phyloP scores from a whole-genome alignment of 108 stramenopile species.

The Tribonema minus region DNA sequence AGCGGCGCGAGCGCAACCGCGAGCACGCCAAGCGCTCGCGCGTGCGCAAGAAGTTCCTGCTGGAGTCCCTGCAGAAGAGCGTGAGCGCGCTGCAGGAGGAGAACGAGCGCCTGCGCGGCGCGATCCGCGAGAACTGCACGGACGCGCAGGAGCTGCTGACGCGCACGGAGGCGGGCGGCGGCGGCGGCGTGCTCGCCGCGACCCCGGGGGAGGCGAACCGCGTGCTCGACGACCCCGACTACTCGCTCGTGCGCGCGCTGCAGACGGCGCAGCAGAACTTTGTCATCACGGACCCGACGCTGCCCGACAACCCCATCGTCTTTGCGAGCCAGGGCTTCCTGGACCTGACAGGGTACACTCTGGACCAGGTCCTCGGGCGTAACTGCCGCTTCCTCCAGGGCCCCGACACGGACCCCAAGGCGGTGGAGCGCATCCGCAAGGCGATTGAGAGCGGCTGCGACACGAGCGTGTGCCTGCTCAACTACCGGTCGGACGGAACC shows the following conservation, averaged over 20 bases:
- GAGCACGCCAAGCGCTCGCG: slow-evolving; percentile 94
- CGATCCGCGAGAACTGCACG: slow-evolving; percentile 37
- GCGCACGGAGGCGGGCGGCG: slow-evolving; percentile 18
- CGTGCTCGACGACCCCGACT: slow-evolving; percentile 91
- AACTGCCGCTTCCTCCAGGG: slow-evolving; percentile 98
- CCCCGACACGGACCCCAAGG: slow-evolving; percentile 92
- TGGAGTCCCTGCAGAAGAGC: slow-evolving; percentile 88
- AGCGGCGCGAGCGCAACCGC: slow-evolving; percentile 74
- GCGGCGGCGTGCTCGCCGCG: slow-evolving; percentile 14
- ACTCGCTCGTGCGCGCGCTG: slow-evolving; percentile 91
- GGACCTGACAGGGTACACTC: slow-evolving; percentile 54
- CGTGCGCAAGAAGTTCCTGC: slow-evolving; percentile 92
- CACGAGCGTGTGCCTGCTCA: slow-evolving; percentile 82
- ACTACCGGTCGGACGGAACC: slow-evolving; percentile 89
- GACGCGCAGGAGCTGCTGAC: slow-evolving; percentile 32
- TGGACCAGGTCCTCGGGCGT: slow-evolving; percentile 70
- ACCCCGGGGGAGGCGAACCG: slow-evolving; percentile 29
- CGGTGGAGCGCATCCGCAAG: slow-evolving; percentile 82
- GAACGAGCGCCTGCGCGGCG: slow-evolving; percentile 61
- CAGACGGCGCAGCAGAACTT: slow-evolving; percentile 98
- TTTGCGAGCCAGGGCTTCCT: slow-evolving; percentile 57
- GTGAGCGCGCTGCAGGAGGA: slow-evolving; percentile 80
- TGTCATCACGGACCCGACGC: slow-evolving; percentile 91
- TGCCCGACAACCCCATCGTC: slow-evolving; percentile 80
- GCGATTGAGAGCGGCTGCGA: slow-evolving; percentile 85